Base-by-base conservation (phyloP, 805 yeast species). In the Schwanniomyces yamadae region DNA sequence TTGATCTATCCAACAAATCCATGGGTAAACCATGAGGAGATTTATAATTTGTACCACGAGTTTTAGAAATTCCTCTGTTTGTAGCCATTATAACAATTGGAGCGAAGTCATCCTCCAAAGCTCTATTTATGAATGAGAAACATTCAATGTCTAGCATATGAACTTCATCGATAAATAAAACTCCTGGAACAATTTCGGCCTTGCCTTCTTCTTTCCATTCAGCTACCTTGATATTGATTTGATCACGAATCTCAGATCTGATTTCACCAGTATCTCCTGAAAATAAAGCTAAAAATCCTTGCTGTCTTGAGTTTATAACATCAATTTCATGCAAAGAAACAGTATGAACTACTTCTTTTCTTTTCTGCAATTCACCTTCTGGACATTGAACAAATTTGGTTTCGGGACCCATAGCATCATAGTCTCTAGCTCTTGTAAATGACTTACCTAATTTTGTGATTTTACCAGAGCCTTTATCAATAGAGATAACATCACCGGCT, bases 161-260 rank as follows among this genome's bases (percentile, higher is more conserved):
- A 28, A 90, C 98, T 69, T 93, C 99, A 65, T 93, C 99, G 50
- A 93, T 93, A 63, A 93, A 93, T 51, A 93, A 71, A 16, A 93
- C 99, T 52, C 99, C 99, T 10, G 99, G 98, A 27, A 88, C 88
- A 46, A 93, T 88, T 59, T 91, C 95, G 8, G 99, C 99, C 63
- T 93, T 93, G 41, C 99, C 98, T 71, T 93, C 98, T 66, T 93
- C 98, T 54, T 85, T 88, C 95, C 97, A 93, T 66, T 93, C 97
- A 14, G 95, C 95, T 35, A 93, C 96, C 66, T 93, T 90, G 28
- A 90, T 82, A 67, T 93, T 93, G 58, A 93, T 95, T 69, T 93
- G 98, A 50, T 87, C 95, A 62, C 99, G 81, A 19, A 93, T 89
- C 61, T 93, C 97, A 13, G 93, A 78, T 46, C 97, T 78, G 50